These are phyloP conservation scores for Suhomyces bolitotheri DNA, from an alignment of 1,139 yeast genomes.

Conservation along the genomic window DNA sequence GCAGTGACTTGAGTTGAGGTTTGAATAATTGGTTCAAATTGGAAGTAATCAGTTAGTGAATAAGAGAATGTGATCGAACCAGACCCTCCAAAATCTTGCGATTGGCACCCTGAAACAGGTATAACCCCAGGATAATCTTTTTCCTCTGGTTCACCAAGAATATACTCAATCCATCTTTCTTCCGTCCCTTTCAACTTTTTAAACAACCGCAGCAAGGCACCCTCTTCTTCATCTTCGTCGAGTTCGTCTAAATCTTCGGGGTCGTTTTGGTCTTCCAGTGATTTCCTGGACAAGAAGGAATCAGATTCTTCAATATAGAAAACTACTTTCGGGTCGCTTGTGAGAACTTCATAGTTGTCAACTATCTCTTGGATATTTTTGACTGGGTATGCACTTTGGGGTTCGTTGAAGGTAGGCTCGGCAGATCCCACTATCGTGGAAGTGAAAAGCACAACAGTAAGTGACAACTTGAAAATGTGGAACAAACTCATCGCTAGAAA, in stretches of 20 bases:
- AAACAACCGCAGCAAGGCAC: no score
- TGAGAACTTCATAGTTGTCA: neutral
- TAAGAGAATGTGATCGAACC: slow-evolving; percentile 22
- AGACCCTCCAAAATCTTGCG: slow-evolving; percentile 22
- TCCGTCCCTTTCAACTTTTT: neutral
- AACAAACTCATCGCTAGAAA: no score
- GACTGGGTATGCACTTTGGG: neutral
- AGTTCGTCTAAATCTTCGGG: no score
- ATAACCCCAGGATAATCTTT: slow-evolving; percentile 22
- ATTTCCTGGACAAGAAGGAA: slow-evolving; percentile 6
- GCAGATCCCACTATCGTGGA: no score
- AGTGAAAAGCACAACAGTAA: no score
- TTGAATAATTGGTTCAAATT: slow-evolving; percentile 1
- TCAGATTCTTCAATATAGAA: slow-evolving; percentile 7
- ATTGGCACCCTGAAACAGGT: slow-evolving; percentile 28
- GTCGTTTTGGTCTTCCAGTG: no score
- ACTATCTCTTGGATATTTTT: neutral
- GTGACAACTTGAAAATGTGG: no score
- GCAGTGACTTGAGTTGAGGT: neutral
- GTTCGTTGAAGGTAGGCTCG: no score
- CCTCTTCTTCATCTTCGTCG: no score
- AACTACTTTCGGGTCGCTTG: slow-evolving; percentile 1
- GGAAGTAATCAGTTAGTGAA: slow-evolving; percentile 1
- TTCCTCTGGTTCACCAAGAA: slow-evolving; percentile 5
- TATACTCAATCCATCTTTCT: slow-evolving; percentile 21